Percentiles rank a stretch among this genome's conserved stretches.
These are phyloP conservation scores for Picochlorum sp. DNA, from an alignment of 139 green algal species.

Conservation along the genomic window DNA sequence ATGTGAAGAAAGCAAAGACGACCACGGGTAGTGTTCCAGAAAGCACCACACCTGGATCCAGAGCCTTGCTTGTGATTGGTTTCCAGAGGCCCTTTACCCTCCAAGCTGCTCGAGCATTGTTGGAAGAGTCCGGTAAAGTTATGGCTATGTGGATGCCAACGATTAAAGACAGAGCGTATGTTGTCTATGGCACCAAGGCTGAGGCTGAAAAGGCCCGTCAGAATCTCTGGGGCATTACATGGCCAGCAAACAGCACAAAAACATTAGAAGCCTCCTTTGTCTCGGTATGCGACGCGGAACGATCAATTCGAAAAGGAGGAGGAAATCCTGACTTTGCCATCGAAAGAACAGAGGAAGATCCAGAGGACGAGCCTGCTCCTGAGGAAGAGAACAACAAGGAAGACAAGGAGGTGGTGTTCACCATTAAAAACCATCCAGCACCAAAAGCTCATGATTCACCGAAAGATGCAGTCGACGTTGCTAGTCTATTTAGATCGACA, in stretches of 20 bases:
- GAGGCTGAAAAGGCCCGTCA: constrained; percentile 41
- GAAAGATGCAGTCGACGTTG: neutral
- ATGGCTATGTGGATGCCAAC: constrained; percentile 69
- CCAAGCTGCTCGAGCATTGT: constrained; percentile 29
- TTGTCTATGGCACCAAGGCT: constrained; percentile 43
- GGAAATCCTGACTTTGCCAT: constrained; percentile 22
- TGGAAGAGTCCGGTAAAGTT: constrained; percentile 41
- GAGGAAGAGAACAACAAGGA: neutral
- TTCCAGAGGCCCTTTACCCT: constrained; percentile 74
- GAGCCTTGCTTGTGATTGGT: constrained; percentile 61
- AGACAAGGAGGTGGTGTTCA: neutral
- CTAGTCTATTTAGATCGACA: constrained; percentile 3
- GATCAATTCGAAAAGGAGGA: constrained; percentile 30
- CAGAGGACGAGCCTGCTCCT: neutral
- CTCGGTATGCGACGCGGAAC: constrained; percentile 36
- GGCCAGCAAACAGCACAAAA: constrained; percentile 35
- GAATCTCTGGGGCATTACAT: constrained; percentile 26
- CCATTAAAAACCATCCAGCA: no score
- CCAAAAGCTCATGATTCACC: no score
- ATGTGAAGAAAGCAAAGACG: no score
- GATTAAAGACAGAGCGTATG: constrained; percentile 71
- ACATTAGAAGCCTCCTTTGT: constrained; percentile 37
- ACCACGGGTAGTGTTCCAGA: neutral
- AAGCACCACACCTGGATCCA: constrained; percentile 8
- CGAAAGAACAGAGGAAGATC: constrained; percentile 23